Evolutionary conservation across 2,329 filamentous ascomycete species (phyloP), one percentile per base, ranked within the genome.

Genomic region (Coniochaeta prunicola): DNA sequence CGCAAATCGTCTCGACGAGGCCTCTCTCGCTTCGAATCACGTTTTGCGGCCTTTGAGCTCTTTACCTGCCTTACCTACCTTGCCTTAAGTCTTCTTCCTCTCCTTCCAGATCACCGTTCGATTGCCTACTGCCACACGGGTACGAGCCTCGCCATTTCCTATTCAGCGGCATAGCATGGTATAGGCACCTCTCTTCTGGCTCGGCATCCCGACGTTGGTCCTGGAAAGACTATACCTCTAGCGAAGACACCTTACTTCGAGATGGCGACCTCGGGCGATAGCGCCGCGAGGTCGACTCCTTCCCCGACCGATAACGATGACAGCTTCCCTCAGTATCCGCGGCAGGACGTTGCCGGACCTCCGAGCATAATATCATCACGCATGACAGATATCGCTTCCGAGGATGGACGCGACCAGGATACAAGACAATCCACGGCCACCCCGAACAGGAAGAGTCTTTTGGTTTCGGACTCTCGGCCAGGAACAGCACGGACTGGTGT

Each of bases 291-390:
- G 59, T 66, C 73, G 31, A 67, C 68, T 24, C 53, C 53, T 56
- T 72, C 74, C 59, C 72, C 75, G 50, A 66, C 68, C 53, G 64
- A 57, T 55, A 64, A 69, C 57, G 72, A 77, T 57, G 74, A 74
- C 40, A 68, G 69, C 60, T 76, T 77, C 40, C 73, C 76, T 2
- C 73, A 75, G 48, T 74, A 75, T 54, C 73, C 76, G 2, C 71
- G 66, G 55, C 72, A 72, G 68, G 70, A 77, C 45, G 68, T 73
- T 48, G 70, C 77, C 60, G 80, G 82, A 33, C 79, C 82, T 24
- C 79, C 84, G 53, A 89, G 86, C 63, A 80, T 89, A 59, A 87
- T 90, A 57, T 90, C 88, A 30, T 89, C 87, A 59, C 84, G 85
- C 61, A 87, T 90, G 81, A 90, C 87, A 33, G 83, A 86, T 61